Evolutionary conservation across 108 stramenopile genomes (phyloP).

Genomic region (Skeletonema grethae): DNA sequence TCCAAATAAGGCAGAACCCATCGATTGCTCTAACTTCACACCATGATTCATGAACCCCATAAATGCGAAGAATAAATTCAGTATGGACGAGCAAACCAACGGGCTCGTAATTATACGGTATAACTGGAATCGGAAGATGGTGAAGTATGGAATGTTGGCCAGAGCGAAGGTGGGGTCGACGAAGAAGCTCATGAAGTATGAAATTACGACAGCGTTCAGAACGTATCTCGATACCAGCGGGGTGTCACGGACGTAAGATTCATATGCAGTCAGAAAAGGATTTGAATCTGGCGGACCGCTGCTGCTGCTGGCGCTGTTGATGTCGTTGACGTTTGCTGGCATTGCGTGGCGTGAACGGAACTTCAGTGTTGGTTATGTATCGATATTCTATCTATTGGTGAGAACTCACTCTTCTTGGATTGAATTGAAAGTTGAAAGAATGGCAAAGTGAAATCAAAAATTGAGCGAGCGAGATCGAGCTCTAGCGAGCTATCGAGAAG

Average conservation of each 20-base stretch:
- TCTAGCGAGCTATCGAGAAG: no score
- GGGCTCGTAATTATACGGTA: slow-evolving; percentile 79
- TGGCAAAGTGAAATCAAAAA: no score
- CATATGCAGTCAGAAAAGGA: slow-evolving; percentile 63
- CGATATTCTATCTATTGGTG: no score
- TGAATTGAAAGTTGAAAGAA: no score
- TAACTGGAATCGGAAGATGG: slow-evolving; percentile 72
- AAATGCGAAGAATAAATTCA: slow-evolving; percentile 72
- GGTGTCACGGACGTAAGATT: slow-evolving; percentile 63
- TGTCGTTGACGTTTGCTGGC: background rate
- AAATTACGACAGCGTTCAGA: slow-evolving; percentile 59
- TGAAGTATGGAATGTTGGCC: slow-evolving; percentile 75
- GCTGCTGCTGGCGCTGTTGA: slow-evolving; percentile 17
- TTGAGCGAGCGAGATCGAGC: no score
- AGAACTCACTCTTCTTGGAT: no score
- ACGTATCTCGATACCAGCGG: slow-evolving; percentile 74
- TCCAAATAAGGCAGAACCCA: slow-evolving; percentile 77
- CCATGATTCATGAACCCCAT: slow-evolving; percentile 71
- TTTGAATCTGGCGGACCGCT: slow-evolving; percentile 62
- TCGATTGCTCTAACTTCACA: slow-evolving; percentile 64
- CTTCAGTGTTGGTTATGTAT: no score
- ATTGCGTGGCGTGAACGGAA: background rate
- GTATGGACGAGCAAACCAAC: slow-evolving; percentile 59
- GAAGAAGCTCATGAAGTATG: slow-evolving; percentile 61
- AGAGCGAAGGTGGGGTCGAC: slow-evolving; percentile 55